These are phyloP conservation scores for Taphrina confusa DNA, from an alignment of 1,139 yeast genomes.

Conservation along the genomic window DNA sequence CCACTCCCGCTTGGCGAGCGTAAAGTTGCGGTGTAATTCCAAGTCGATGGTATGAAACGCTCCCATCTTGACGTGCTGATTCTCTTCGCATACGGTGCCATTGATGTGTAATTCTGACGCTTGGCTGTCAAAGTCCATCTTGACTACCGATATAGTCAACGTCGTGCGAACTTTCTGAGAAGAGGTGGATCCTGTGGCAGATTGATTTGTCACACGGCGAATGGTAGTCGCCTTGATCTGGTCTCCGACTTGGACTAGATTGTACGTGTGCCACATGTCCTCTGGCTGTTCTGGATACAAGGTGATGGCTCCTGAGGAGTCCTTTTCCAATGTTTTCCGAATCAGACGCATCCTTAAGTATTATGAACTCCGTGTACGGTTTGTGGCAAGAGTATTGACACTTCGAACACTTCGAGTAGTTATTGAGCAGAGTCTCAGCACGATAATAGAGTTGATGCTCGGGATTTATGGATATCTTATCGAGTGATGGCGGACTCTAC, in stretches of 20 bases:
- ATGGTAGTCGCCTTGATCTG: slow-evolving; percentile 54
- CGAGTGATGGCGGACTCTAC: too few species aligned
- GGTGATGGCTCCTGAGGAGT: slow-evolving; percentile 64
- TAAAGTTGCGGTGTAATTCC: slow-evolving; percentile 67
- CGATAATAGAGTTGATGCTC: too few species aligned
- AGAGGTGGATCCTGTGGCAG: slow-evolving; percentile 46
- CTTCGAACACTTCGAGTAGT: too few species aligned
- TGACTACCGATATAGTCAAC: slow-evolving; percentile 62
- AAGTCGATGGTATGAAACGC: slow-evolving; percentile 87
- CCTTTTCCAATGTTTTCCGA: slow-evolving; percentile 57
- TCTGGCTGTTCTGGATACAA: slow-evolving; percentile 84
- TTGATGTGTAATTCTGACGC: slow-evolving; percentile 76
- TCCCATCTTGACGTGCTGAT: slow-evolving; percentile 78
- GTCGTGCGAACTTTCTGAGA: slow-evolving; percentile 61
- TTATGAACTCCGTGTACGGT: too few species aligned
- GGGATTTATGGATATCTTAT: too few species aligned
- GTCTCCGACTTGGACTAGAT: slow-evolving; percentile 75
- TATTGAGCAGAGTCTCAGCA: too few species aligned
- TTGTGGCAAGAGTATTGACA: too few species aligned
- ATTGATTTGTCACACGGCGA: slow-evolving; percentile 49
- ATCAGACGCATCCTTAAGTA: slow-evolving; percentile 60
- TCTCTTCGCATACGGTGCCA: slow-evolving; percentile 73
- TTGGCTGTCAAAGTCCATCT: slow-evolving; percentile 74
- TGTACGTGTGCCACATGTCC: slow-evolving; percentile 86
- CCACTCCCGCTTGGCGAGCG: slow-evolving; percentile 74